These are phyloP conservation scores for Raphanus raphanistrum DNA, from an alignment of 345 rosid genomes.

Conservation along the genomic window DNA sequence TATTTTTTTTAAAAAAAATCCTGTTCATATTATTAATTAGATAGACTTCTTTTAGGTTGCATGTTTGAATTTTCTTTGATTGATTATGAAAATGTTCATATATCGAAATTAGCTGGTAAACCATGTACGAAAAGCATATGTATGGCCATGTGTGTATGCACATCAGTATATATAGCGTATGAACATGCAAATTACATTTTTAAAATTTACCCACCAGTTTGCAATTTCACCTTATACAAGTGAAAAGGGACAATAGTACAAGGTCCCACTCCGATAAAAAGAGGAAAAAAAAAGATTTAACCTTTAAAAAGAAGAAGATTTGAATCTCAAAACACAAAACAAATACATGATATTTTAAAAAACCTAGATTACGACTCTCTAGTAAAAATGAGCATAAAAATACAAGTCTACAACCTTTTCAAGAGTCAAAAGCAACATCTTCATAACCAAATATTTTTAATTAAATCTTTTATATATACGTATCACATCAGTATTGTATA, in stretches of 20 bases:
- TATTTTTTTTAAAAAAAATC: neutral
- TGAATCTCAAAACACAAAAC: neutral
- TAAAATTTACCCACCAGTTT: constrained; percentile 18
- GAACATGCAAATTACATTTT: constrained; percentile 27
- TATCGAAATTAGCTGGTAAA: neutral
- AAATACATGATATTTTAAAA: neutral
- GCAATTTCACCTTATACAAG: constrained; percentile 27
- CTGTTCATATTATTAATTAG: neutral
- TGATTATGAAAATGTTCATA: neutral
- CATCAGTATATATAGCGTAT: constrained; percentile 12
- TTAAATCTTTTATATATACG: neutral
- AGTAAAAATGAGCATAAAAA: neutral
- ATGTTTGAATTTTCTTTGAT: neutral
- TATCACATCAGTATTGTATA: neutral
- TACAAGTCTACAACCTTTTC: neutral
- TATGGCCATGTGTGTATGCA: neutral
- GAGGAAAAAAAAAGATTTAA: too few relatives aligned
- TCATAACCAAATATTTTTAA: neutral
- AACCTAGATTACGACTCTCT: neutral
- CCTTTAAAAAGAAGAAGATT: neutral
- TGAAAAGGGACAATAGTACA: constrained; percentile 26
- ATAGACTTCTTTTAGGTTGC: neutral
- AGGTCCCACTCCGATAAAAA: constrained; percentile 10
- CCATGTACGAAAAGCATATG: neutral
- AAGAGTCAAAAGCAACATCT: constrained; percentile 22